These are phyloP conservation scores for Artemisia princeps DNA, from an alignment of 140 eudicot genomes.

Conservation along the genomic window DNA sequence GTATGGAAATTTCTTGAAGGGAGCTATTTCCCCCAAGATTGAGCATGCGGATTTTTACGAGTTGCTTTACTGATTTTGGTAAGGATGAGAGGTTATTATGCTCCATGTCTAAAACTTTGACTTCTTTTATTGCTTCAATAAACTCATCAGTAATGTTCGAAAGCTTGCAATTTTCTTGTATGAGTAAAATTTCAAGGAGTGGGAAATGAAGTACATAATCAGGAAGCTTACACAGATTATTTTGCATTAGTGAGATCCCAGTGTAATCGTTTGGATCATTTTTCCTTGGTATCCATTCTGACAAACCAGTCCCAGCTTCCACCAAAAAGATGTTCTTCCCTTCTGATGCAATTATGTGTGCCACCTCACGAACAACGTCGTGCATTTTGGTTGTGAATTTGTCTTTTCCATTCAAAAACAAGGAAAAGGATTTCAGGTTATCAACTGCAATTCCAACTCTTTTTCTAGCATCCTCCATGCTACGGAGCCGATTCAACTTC, in stretches of 20 bases:
- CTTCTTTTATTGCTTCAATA: constrained; percentile 18
- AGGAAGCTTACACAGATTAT: constrained; percentile 1
- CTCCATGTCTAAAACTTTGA: constrained; percentile 19
- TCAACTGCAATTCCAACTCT: neutral
- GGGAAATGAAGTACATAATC: constrained; percentile 20
- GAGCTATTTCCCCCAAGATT: neutral
- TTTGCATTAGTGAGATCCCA: constrained; percentile 8
- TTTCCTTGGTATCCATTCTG: constrained; percentile 16
- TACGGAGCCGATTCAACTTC: neutral
- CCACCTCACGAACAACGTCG: constrained; percentile 38
- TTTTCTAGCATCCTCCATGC: constrained; percentile 21
- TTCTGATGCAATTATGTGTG: constrained; percentile 19
- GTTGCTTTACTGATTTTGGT: constrained; percentile 24
- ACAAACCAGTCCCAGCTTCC: neutral
- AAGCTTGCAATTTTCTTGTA: neutral
- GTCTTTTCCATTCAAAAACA: neutral
- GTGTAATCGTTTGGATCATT: neutral
- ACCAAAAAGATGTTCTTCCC: constrained; percentile 4
- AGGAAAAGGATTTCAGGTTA: neutral
- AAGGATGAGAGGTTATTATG: neutral
- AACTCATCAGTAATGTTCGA: neutral
- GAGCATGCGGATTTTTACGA: constrained; percentile 16
- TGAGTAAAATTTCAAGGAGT: constrained; percentile 25
- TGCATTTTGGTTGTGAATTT: constrained; percentile 27
- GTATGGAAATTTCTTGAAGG: constrained; percentile 11